Evolutionary conservation across 2,329 filamentous ascomycete genomes (phyloP).

Genomic region (Venturia carpophila): DNA sequence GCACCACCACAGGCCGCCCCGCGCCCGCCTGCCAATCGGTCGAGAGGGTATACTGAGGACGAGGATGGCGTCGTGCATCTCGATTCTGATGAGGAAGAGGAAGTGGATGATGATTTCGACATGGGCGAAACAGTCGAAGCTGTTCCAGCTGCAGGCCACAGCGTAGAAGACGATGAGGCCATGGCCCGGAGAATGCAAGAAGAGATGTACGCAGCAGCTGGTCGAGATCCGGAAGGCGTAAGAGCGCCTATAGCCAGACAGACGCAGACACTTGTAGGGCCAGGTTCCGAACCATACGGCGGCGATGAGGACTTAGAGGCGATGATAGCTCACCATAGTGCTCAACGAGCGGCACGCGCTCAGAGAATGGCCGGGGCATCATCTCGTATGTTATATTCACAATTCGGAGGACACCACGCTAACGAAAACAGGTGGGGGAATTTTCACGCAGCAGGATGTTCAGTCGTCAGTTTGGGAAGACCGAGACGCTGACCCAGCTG

Average conservation of each 20-base stretch:
- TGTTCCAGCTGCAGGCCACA: not conserved
- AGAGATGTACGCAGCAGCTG: constrained; percentile 64
- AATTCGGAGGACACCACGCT: constrained; percentile 20
- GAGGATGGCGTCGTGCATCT: constrained; percentile 60
- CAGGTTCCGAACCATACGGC: constrained; percentile 42
- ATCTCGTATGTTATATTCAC: constrained; percentile 12
- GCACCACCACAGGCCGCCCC: constrained; percentile 23
- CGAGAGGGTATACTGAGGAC: constrained; percentile 40
- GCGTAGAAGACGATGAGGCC: constrained; percentile 73
- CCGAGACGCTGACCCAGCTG: constrained; percentile 38
- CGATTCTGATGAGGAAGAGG: constrained; percentile 65
- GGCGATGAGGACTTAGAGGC: constrained; percentile 50
- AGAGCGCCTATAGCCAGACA: constrained; percentile 86
- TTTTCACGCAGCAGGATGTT: constrained; percentile 58
- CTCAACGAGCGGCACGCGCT: constrained; percentile 35
- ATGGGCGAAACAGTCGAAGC: constrained; percentile 24
- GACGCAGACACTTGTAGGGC: constrained; percentile 83
- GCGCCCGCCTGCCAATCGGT: constrained; percentile 29
- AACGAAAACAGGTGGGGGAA: constrained; percentile 43
- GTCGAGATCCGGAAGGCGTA: constrained; percentile 51
- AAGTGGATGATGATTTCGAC: constrained; percentile 39
- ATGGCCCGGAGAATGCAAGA: constrained; percentile 90
- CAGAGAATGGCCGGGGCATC: not conserved
- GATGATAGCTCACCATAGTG: constrained; percentile 58
- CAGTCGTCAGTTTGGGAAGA: constrained; percentile 53